Evolutionary conservation across 1,284 basidiomycete species (phyloP), one percentile per base, ranked within the genome.

Genomic region (Cystobasidium pallidum): DNA sequence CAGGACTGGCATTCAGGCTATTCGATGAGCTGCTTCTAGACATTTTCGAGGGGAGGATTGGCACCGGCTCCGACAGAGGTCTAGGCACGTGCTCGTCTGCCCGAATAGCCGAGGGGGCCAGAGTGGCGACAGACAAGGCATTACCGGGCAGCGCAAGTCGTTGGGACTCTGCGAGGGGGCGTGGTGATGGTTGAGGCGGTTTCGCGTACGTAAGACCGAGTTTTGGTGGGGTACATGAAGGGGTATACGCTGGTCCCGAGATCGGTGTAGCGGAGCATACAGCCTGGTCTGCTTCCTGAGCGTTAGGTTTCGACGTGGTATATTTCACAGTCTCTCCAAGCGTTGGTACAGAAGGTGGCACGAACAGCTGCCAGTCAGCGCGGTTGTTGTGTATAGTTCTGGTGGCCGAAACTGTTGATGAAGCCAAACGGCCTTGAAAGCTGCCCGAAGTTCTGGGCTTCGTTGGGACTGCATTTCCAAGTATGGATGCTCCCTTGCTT

Each of bases 61-160:
- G n/a, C 26, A 36, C 19, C 15, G 62, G 62, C 34, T 34, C 34
- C 11, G 28, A 15, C n/a, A 41, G 43, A 8, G 67, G 67, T 2
- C 67, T 41, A 26, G 67, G 67, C 30, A 70, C 58, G 47, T 70
- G 67, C 47, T 70, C 57, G 26, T 70, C 58, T 15, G 55, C 24
- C 17, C 32, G 28, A 49, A 70, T 45, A 10, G 67, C 57, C 30
- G 67, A 70, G 11, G 67, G 67, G 7, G 41, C 67, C 28, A 70
- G 67, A 36, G 43, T 41, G 49, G 32, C 21, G 6, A 51, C 21
- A n/a, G 11, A 24, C 17, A 21, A 57, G 28, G 52, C 10, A n/a
- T 24, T 45, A 17, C 8, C 49, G 10, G 24, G 41, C 7, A 34
- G 45, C 32, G 26, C n/a, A 21, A 6, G 10, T 47, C 62, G 24